Evolutionary conservation across 495 filamentous ascomycete genomes (phyloP), one percentile per base, ranked within the genome.

Genomic region (Xylaria nigripes): DNA sequence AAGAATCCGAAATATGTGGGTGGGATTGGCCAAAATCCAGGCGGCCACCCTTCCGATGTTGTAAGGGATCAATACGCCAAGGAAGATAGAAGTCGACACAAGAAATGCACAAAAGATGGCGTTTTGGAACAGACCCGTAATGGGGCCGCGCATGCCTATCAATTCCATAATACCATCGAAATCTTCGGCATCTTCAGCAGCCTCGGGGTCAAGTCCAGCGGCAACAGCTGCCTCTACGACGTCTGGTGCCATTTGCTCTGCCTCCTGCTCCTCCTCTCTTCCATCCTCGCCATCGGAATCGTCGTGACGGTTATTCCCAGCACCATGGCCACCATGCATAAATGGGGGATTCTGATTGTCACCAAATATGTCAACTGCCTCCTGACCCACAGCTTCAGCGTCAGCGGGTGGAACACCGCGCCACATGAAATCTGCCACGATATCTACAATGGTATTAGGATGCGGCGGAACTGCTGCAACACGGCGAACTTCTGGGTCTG

Each of bases 151-250:
- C 86, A 99, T 93, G 45, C 93, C 93, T 30, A 99, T 84, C 10
- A 99, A 79, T 64, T 99, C 93, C 75, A 97, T 79, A 45, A 99
- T 88, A 6, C 93, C 93, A 66, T 99, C 93, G n/a, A 99, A 81
- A 61, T 99, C 93, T 69, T 99, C 93, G 9, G 85, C 89, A 58
- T 95, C 90, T 49, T 97, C 93, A 30, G 76, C 68, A 13, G 73
- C 74, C 50, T 78, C 75, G 12, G 68, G 68, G 43, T 77, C 74
- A 2, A 77, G 61, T 9, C 67, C 72, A 6, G 72, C 70, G 18
- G 64, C 71, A 6, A 61, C 68, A 5, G 68, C 73, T n/a, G 68
- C 70, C 44, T 72, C 71, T 9, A 64, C 68, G 0, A 58, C 68
- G 8, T 70, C 70, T 6, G 56, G 68, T 3, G 61, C 61, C 57